Conservation (phyloP, 106 monocot genomes). For the Dendrobium catenatum region DNA sequence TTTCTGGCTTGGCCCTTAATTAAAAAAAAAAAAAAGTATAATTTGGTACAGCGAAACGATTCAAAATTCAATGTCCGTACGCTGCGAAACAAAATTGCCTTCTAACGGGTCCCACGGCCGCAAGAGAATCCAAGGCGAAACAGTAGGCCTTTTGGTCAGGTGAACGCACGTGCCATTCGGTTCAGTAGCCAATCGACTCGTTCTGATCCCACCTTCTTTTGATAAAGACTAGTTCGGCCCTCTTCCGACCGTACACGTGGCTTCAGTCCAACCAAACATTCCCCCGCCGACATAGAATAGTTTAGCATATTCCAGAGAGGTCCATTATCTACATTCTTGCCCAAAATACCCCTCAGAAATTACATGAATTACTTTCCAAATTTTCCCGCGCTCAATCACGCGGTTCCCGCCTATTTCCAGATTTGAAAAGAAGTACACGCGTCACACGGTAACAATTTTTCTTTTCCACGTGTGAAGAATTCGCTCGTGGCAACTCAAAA, state of each 20-base stretch:
- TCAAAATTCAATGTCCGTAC: neutral
- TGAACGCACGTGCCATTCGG: neutral
- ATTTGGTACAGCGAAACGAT: neutral
- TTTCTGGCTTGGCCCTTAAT: neutral
- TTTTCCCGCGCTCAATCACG: conserved; percentile 12
- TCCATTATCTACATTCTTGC: neutral
- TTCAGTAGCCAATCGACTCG: too few species aligned
- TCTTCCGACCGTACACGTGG: conserved; percentile 1
- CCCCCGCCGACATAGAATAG: neutral
- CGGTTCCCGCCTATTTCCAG: neutral
- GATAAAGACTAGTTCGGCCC: neutral
- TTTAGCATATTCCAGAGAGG: neutral
- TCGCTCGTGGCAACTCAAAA: neutral
- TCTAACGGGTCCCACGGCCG: neutral
- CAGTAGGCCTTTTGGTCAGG: neutral
- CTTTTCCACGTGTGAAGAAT: neutral
- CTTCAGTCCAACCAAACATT: neutral
- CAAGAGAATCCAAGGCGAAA: neutral
- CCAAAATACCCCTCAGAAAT: neutral
- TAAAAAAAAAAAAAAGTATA: too few species aligned
- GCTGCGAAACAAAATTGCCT: neutral
- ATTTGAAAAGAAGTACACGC: neutral
- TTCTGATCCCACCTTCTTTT: neutral
- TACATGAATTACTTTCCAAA: neutral
- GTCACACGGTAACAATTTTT: neutral